Base-by-base conservation (phyloP, 768 basidiomycete genomes). In the Pisolithus orientalis region DNA sequence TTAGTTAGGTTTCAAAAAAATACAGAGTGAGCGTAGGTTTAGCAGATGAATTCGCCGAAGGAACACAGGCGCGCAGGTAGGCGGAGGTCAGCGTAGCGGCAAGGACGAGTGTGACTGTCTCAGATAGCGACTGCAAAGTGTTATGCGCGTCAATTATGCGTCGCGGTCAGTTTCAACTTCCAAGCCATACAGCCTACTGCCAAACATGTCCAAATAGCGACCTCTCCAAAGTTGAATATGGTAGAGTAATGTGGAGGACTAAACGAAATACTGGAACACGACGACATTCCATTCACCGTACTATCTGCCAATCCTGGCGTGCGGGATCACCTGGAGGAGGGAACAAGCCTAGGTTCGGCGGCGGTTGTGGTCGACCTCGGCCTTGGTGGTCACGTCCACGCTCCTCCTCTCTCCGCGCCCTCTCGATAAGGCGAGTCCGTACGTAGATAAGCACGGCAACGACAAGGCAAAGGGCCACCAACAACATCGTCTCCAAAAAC, bases 371-470 rank as follows among this genome's bases (percentile, higher is more conserved):
- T 21, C 2, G 21, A 21, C 21, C 21, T 21, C 53, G 58, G 27
- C 50, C 66, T 47, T 74, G 72, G 51, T 72, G 21, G 21, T 21
- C 21, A 21, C 21, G 21, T 21, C 21, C 73, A 54, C 62, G 73
- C 39, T 68, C 71, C 54, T 74, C 71, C 62, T 86, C 84, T 53
- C 84, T 72, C 54, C 87, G 77, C 68, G 84, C 79, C 51, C 85
- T 72, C 60, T 87, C 85, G 32, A 86, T 80, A 59, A 89, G 85
- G 52, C 88, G 80, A 13, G 87, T 87, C 55, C 91, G 81, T 52
- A 90, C 72, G 65, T 90, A 92, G 46, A 93, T 75, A 58, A 94
- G 72, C 40, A 83, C 71, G 37, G 87, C 87, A 47, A 92, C 84
- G 21, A 80, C 71, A 25, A 87, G 69, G 62, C 88, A 90, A 27